These are phyloP conservation scores for Dactylellina haptotyla DNA, from an alignment of 2,329 filamentous ascomycete species.

Conservation along the genomic window DNA sequence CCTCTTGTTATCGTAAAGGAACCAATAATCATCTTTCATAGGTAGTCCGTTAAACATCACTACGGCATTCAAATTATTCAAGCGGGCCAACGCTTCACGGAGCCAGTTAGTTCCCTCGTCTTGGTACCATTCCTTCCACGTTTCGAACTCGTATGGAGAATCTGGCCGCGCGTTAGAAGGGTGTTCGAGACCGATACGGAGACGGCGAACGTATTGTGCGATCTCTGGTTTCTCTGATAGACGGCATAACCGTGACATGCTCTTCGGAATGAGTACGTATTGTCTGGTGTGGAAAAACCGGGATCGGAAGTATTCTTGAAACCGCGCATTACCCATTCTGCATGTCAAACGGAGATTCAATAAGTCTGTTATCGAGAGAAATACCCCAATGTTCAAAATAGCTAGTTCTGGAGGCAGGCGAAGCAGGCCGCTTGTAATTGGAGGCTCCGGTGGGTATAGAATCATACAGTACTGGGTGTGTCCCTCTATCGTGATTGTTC, in stretches of 20 bases:
- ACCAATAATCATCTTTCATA: not conserved
- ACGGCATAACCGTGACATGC: not conserved
- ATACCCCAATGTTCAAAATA: not conserved
- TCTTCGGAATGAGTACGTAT: not conserved
- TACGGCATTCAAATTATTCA: not conserved
- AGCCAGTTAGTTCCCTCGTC: not conserved
- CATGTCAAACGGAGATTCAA: not conserved
- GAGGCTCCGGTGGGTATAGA: too few relatives aligned
- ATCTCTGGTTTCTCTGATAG: not conserved
- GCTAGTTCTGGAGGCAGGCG: not conserved
- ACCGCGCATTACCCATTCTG: not conserved
- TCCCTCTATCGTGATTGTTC: too few relatives aligned
- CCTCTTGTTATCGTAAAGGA: not conserved
- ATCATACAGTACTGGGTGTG: too few relatives aligned
- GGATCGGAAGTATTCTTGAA: not conserved
- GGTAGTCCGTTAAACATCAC: not conserved
- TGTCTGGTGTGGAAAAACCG: not conserved
- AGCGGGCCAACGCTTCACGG: not conserved
- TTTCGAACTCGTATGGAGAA: not conserved
- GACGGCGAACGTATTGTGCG: not conserved
- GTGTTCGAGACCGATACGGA: not conserved
- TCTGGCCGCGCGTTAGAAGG: not conserved
- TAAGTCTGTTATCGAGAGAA: not conserved
- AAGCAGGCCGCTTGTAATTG: not conserved
- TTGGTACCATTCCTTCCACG: not conserved